phyloP scores from a whole-genome alignment of 768 basidiomycete species.

The Tylopilus plumbeoviolaceoides region DNA sequence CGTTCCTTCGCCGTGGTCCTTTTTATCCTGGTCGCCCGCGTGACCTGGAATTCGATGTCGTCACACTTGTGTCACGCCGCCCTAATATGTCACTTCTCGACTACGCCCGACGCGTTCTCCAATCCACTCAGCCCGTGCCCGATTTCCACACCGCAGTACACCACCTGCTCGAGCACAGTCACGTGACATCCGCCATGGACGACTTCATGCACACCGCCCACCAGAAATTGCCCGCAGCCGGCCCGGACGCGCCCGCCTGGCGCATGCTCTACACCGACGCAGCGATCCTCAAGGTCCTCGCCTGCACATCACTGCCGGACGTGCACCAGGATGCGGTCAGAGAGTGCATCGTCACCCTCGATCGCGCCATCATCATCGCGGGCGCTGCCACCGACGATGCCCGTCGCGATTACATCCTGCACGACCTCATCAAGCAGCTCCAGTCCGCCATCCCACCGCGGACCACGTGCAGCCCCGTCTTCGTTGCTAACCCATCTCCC shows the following conservation, averaged over 20 bases:
- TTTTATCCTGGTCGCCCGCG: conserved; percentile 54
- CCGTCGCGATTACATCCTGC: conserved; percentile 54
- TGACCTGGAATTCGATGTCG: conserved; percentile 37
- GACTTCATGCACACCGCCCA: conserved; percentile 46
- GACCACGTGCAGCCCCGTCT: conserved; percentile 5
- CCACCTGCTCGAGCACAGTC: neutral
- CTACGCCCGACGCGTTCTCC: conserved; percentile 17
- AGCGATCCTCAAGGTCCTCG: conserved; percentile 53
- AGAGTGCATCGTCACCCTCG: conserved; percentile 58
- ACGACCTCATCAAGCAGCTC: conserved; percentile 54
- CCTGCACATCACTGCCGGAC: conserved; percentile 22
- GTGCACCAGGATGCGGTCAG: conserved; percentile 26
- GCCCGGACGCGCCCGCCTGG: conserved; percentile 40
- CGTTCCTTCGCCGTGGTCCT: conserved; percentile 45
- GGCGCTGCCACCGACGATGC: conserved; percentile 61
- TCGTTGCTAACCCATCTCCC: conserved; percentile 2
- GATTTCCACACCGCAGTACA: conserved; percentile 7
- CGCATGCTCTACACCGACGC: conserved; percentile 75
- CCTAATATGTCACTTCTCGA: neutral
- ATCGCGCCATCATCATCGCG: conserved; percentile 79
- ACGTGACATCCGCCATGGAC: conserved; percentile 17
- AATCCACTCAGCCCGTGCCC: neutral
- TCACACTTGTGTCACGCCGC: conserved; percentile 32
- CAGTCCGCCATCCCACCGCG: conserved; percentile 39
- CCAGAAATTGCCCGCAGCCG: conserved; percentile 43